Evolutionary conservation across 345 rosid species (phyloP).

Genomic region (Citrus mangshanensis): DNA sequence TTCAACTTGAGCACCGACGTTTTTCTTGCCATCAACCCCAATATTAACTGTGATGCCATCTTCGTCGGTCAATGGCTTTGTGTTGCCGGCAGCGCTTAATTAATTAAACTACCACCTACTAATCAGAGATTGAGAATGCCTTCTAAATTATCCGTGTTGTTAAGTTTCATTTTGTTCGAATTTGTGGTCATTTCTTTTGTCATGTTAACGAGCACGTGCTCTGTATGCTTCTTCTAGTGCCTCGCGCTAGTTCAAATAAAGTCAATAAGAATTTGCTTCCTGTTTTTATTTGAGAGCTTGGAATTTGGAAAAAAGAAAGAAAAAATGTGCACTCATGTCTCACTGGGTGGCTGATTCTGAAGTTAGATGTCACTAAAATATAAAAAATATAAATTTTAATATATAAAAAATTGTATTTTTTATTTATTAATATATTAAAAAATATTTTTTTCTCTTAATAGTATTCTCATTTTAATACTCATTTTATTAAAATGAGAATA

Average conservation of each 20-base stretch:
- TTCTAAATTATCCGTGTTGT: background rate
- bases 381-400: too few relatives aligned
- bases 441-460: too few relatives aligned
- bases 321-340: too few relatives aligned
- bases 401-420: too few relatives aligned
- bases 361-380: too few relatives aligned
- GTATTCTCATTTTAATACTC: too few relatives aligned
- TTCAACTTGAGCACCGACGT: background rate
- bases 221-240: background rate
- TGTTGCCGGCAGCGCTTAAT: slow-evolving; percentile 13
- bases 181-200: background rate
- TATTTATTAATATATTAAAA: too few relatives aligned
- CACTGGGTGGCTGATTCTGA: too few relatives aligned
- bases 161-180: background rate
- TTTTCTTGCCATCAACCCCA: slow-evolving; percentile 29
- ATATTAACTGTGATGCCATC: slow-evolving; percentile 24
- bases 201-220: background rate
- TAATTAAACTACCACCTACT: too few relatives aligned
- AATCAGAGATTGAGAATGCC: background rate
- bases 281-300: too few relatives aligned
- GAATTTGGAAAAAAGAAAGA: too few relatives aligned
- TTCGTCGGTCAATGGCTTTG: slow-evolving; percentile 46
- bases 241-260: background rate
- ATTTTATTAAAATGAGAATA: too few relatives aligned
- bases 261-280: background rate